Percentiles rank a stretch among this genome's conserved stretches.
Conservation (phyloP, 1,284 basidiomycete genomes). For the Phellopilus nigrolimitatus region DNA sequence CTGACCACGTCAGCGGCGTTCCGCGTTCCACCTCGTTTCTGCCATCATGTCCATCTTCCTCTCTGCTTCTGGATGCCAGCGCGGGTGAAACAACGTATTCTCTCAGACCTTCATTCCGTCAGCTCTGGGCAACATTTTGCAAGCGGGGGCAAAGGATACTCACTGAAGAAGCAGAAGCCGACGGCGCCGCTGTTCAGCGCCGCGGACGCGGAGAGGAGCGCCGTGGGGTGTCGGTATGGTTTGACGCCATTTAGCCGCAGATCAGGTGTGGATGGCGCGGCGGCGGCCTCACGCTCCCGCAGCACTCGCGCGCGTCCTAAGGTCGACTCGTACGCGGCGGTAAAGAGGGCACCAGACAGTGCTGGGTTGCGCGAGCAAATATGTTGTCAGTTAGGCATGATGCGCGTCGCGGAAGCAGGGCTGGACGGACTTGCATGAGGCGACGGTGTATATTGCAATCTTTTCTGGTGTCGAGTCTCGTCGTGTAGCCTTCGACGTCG, state of each 20-base stretch:
- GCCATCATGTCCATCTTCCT: slow-evolving; percentile 20
- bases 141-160: slow-evolving; percentile 25
- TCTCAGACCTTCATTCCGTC: slow-evolving; percentile 58
- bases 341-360: slow-evolving; percentile 43
- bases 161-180: slow-evolving; percentile 68
- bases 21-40: slow-evolving; percentile 7
- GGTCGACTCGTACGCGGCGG: slow-evolving; percentile 43
- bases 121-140: slow-evolving; percentile 4
- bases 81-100: slow-evolving; percentile 61
- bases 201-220: slow-evolving; percentile 44
- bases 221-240: slow-evolving; percentile 8
- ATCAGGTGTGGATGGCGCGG: slow-evolving; percentile 21
- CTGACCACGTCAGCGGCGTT: slow-evolving; percentile 37
- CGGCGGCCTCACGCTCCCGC: not conserved
- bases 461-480: slow-evolving; percentile 31
- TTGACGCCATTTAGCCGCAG: slow-evolving; percentile 37
- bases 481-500: not conserved
- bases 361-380: slow-evolving; percentile 32
- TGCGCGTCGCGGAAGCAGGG: slow-evolving; percentile 16
- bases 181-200: slow-evolving; percentile 64
- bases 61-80: slow-evolving; percentile 31
- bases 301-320: slow-evolving; percentile 8
- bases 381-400: slow-evolving; percentile 25
- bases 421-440: slow-evolving; percentile 75
- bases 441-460: slow-evolving; percentile 49